Evolutionary conservation across 306 rosid genomes (phyloP).

Genomic region (Pachyrhizus erosus): DNA sequence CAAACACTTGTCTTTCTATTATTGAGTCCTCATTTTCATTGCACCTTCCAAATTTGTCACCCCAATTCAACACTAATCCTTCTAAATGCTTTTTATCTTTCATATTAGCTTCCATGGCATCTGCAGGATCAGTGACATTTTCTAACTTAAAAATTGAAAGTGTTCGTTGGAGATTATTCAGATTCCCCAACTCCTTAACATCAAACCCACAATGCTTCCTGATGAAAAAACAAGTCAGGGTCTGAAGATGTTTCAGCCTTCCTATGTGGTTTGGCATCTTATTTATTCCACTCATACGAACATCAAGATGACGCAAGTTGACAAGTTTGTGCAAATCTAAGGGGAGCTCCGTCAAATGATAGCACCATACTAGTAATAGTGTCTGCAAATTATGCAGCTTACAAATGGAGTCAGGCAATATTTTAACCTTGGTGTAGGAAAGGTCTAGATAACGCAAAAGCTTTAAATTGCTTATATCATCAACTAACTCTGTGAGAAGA

Average conservation of each 20-base stretch:
- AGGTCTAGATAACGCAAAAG: constrained; percentile 43
- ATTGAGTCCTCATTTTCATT: neutral
- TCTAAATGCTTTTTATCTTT: constrained; percentile 36
- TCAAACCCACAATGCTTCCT: neutral
- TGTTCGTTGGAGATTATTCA: constrained; percentile 21
- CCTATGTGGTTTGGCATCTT: constrained; percentile 39
- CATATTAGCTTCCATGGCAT: neutral
- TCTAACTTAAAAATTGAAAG: neutral
- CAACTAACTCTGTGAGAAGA: neutral
- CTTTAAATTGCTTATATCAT: constrained; percentile 17
- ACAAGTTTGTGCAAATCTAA: constrained; percentile 10
- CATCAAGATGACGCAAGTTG: constrained; percentile 30
- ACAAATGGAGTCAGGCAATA: constrained; percentile 37
- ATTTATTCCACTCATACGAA: neutral
- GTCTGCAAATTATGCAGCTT: constrained; percentile 42
- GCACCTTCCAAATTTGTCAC: constrained; percentile 23
- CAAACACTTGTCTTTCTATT: neutral
- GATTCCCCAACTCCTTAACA: constrained; percentile 18
- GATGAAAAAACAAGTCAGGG: neutral
- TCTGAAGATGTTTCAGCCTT: constrained; percentile 15
- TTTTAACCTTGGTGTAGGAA: neutral
- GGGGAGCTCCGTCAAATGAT: neutral
- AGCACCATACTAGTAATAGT: neutral
- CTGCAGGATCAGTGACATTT: neutral
- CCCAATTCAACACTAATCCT: neutral